A percentile compares a stretch with the other conserved stretches of the same genome.
Evolutionary conservation across 2,329 filamentous ascomycete species (phyloP).

Genomic region (Sporothrix humicola): DNA sequence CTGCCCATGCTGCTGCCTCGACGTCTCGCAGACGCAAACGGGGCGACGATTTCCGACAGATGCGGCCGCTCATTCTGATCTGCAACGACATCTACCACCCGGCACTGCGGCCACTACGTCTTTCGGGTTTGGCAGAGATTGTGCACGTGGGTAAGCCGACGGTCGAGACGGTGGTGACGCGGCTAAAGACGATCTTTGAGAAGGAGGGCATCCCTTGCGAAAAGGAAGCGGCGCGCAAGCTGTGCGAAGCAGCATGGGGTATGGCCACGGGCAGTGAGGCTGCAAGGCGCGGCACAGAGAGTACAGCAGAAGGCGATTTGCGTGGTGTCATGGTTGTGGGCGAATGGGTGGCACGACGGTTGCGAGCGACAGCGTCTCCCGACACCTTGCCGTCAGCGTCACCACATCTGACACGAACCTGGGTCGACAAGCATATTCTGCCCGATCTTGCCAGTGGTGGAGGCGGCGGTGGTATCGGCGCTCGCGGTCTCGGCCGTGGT

Average conservation of each 20-base stretch:
- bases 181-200: conserved; percentile 83
- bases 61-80: conserved; percentile 88
- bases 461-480: conserved; percentile 67
- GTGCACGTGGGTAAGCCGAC: conserved; percentile 90
- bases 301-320: conserved; percentile 73
- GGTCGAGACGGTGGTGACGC: conserved; percentile 80
- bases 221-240: conserved; percentile 81
- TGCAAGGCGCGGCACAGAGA: conserved; percentile 69
- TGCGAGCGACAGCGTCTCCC: conserved; percentile 56
- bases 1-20: conserved; percentile 38
- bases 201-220: conserved; percentile 90
- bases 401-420: conserved; percentile 69
- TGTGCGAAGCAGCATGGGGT: conserved; percentile 84
- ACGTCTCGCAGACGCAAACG: conserved; percentile 47
- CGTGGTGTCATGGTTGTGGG: conserved; percentile 84
- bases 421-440: conserved; percentile 76
- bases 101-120: conserved; percentile 82
- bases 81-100: conserved; percentile 98
- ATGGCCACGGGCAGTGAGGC: conserved; percentile 71
- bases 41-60: conserved; percentile 82
- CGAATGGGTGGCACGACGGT: conserved; percentile 80
- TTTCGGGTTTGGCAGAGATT: conserved; percentile 83
- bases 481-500: conserved; percentile 73
- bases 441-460: conserved; percentile 72
- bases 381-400: conserved; percentile 45